Evolutionary conservation across 2,329 filamentous ascomycete species (phyloP).

Genomic region (Penicillium sp.): DNA sequence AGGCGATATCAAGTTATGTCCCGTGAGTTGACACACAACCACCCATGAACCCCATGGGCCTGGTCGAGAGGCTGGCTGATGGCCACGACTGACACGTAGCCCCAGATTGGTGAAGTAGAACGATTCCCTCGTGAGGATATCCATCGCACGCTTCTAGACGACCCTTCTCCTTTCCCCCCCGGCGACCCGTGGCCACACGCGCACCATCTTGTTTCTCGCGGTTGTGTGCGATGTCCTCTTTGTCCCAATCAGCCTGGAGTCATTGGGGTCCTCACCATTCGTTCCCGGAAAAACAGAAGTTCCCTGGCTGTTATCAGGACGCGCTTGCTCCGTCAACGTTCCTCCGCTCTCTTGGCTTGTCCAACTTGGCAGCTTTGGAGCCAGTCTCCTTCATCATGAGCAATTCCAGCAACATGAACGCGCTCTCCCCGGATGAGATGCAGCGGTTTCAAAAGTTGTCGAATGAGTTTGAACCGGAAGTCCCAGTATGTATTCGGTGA

Average conservation of each 20-base stretch:
- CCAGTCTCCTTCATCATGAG: constrained; percentile 10
- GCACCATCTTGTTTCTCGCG: not conserved
- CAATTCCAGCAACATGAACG: constrained; percentile 30
- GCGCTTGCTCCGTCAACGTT: constrained; percentile 18
- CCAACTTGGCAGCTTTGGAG: constrained; percentile 16
- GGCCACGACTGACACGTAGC: not conserved
- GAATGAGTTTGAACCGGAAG: constrained; percentile 54
- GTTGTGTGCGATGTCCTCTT: constrained; percentile 34
- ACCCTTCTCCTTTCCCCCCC: too few species aligned
- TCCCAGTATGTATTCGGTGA: constrained; percentile 42
- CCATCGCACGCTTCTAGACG: not conserved
- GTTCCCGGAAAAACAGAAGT: constrained; percentile 26
- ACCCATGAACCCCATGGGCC: not conserved
- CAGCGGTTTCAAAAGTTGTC: constrained; percentile 58
- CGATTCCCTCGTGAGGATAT: not conserved
- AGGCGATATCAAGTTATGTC: constrained; percentile 8
- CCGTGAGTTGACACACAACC: not conserved
- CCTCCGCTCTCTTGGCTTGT: constrained; percentile 18
- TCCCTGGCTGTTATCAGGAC: constrained; percentile 20
- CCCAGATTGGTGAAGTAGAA: not conserved
- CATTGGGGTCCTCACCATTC: constrained; percentile 28
- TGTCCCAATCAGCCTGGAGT: constrained; percentile 30
- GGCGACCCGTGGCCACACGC: not conserved
- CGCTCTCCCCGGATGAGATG: constrained; percentile 48
- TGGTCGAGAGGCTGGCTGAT: not conserved